Base-by-base conservation (phyloP, 73 alveolate species). In the Paramecium pentaurelia region DNA sequence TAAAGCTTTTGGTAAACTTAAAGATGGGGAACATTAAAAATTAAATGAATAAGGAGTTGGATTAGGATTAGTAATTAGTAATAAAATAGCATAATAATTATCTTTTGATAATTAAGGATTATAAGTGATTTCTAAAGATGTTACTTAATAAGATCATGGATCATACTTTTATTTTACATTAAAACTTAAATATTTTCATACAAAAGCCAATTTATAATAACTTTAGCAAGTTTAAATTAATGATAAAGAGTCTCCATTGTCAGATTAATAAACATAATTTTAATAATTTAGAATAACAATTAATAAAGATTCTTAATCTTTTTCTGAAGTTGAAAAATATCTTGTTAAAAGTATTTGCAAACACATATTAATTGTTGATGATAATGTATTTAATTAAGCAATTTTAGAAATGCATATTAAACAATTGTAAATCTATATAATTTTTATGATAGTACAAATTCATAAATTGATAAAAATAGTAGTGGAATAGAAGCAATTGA, bases 1-100 rank as follows among this genome's bases (percentile, higher is more conserved):
- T 75, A 60, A 64, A 10, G 86, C 92, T 2, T 94, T 94, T 59
- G 91, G 95, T 7, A 94, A 85, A 54, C 49, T 94, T 14, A 60
- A 86, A 3, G 58, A 45, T 18, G 58, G 12, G 0, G 88, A 37
- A 4, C 42, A 40, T 75, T 32, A 45, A 18, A 37, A 75, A 75
- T 37, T 75, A 75, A 75, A 75, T 75, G 34, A 27, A 20, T 80
- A 80, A 80, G 77, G 91, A 27, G 73, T 80, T 45, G 91, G 91
- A 14, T 44, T 80, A 45, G 91, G 91, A 12, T 34, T 80, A 9
- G 58, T 45, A 10, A 80, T 80, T n/a, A 80, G 77, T 80, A 27
- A 80, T 49, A 45, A 80, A 45, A 44, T 80, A 22, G 91, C 91
- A 18, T 32, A 49, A 47, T 16, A 44, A 80, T 42, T 80, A 25